phyloP scores from a whole-genome alignment of 2,329 filamentous ascomycete genomes.

The Macrophomina pseudophaseolina region DNA sequence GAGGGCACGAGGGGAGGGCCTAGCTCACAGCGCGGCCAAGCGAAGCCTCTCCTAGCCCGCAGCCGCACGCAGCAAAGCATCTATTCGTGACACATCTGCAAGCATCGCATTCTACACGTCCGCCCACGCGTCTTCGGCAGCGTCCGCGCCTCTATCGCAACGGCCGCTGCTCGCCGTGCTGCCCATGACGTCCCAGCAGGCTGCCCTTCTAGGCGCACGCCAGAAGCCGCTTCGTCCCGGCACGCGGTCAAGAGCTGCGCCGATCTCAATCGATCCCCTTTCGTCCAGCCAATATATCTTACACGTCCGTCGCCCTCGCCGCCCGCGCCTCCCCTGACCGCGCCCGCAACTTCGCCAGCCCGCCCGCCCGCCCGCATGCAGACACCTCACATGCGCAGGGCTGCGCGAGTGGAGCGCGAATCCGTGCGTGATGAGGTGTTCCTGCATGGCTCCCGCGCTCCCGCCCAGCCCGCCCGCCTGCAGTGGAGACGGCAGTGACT shows the following conservation, averaged over 20 bases:
- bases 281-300: slow-evolving; percentile 18
- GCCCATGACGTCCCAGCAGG: slow-evolving; percentile 14
- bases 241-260: slow-evolving; percentile 5
- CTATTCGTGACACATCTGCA: slow-evolving; percentile 17
- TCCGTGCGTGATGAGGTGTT: slow-evolving; percentile 21
- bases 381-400: slow-evolving; percentile 18
- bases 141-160: neutral
- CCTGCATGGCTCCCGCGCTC: slow-evolving; percentile 19
- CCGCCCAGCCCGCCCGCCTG: slow-evolving; percentile 7
- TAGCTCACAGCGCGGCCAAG: slow-evolving; percentile 19
- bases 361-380: neutral
- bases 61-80: slow-evolving; percentile 7
- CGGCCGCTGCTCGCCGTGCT: neutral
- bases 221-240: slow-evolving; percentile 25
- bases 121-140: neutral
- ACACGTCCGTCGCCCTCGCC: slow-evolving; percentile 16
- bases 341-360: neutral
- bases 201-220: slow-evolving; percentile 13
- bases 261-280: slow-evolving; percentile 24
- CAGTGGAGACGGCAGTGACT: neutral
- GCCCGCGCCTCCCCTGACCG: slow-evolving; percentile 12
- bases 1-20: slow-evolving; percentile 1
- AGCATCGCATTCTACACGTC: slow-evolving; percentile 7
- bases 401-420: slow-evolving; percentile 9
- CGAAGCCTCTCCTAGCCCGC: slow-evolving; percentile 19